Conservation (phyloP, 306 rosid species). For the Senna siamea region DNA sequence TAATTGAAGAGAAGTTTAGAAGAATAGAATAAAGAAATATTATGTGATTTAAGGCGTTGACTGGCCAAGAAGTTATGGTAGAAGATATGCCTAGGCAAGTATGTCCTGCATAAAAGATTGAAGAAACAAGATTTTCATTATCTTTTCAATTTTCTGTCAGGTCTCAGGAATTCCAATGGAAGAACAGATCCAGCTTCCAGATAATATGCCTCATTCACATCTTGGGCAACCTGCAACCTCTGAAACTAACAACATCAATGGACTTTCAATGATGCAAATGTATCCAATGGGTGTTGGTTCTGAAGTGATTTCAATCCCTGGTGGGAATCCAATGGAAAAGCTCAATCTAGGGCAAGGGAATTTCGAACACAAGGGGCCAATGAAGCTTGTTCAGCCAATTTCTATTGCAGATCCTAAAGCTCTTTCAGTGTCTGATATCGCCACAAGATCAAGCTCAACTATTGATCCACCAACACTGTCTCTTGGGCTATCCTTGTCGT, state of each 20-base stretch:
- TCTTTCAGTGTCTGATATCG: constrained; percentile 35
- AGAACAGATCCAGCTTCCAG: constrained; percentile 56
- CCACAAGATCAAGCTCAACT: constrained; percentile 42
- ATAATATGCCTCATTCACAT: constrained; percentile 46
- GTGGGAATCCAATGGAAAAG: constrained; percentile 53
- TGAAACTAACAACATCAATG: constrained; percentile 49
- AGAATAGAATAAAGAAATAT: not conserved
- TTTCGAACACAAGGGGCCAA: constrained; percentile 34
- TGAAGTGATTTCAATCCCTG: constrained; percentile 40
- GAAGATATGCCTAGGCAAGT: not conserved
- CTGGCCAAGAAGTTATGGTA: not conserved
- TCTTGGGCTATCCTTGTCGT: constrained; percentile 66
- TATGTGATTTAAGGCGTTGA: not conserved
- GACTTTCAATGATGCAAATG: constrained; percentile 46
- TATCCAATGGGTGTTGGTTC: constrained; percentile 45
- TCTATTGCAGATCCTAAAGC: constrained; percentile 44
- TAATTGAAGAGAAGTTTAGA: constrained; percentile 19
- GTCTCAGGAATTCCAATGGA: constrained; percentile 64
- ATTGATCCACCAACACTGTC: constrained; percentile 54
- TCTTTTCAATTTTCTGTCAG: constrained; percentile 42
- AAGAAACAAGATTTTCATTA: not conserved
- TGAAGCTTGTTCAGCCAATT: constrained; percentile 41
- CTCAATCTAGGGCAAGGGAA: constrained; percentile 48
- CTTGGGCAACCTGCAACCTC: constrained; percentile 45
- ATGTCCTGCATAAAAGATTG: not conserved